Base-by-base conservation (phyloP, 257 asterid species). In the Oldenlandia corymbosa region DNA sequence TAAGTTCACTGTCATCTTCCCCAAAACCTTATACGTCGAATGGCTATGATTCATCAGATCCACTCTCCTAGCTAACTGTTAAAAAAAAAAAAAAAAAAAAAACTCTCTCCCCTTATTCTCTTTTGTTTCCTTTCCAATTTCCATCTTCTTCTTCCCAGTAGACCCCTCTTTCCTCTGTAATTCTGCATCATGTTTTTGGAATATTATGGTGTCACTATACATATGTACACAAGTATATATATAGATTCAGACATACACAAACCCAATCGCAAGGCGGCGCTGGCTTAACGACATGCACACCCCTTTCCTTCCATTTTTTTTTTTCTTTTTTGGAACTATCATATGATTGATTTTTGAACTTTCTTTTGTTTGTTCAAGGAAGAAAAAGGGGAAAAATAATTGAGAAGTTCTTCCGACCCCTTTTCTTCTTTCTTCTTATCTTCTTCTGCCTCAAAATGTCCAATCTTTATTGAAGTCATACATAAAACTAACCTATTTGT, bases 141-240 rank as follows among this genome's bases (percentile, higher is more conserved):
- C 13, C 18, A 24, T 34, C n/a, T 30, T 34, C 58, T 52, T 37
- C 55, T 28, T 50, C 52, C 43, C 50, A 36, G 18, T 41, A 60
- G 67, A 49, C 71, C 50, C 77, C 68, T 72, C 58, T 58, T 65
- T 52, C 27, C 58, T 43, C 23, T 13, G 16, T 54, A 11, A 5
- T 21, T 32, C 62, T 20, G 45, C 63, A 41, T 41, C 68, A 65
- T 42, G 43, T 51, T n/a, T 18, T 1, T 54, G 21, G 32, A 31
- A 47, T 46, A 23, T 43, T n/a, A 21, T 10, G 30, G 27, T 51
- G 48, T 43, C 55, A 60, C 56, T 71, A 27, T 64, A 50, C 20
- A 49, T 23, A 49, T 14, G 37, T 4, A 23, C 54, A 68, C 54
- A 36, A 0, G 23, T 14, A 11, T 1, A 21, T 4, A 39, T 5